Percentiles rank a stretch among this genome's conserved stretches.
Evolutionary conservation across 2,329 filamentous ascomycete species (phyloP).

Genomic region (Fusarium albidum): DNA sequence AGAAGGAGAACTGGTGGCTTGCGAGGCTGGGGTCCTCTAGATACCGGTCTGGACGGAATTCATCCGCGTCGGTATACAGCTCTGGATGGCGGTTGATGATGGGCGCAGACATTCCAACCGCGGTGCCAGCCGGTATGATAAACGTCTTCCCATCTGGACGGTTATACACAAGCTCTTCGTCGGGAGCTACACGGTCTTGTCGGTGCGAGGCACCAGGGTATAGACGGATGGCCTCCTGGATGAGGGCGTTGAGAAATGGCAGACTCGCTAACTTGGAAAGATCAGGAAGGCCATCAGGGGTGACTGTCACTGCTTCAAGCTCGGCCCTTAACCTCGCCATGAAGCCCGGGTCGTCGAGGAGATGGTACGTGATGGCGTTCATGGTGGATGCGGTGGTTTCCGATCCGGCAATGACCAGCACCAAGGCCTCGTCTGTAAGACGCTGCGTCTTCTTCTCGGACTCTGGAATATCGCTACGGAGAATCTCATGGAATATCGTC

Average conservation of each 20-base stretch:
- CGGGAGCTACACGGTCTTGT: conserved; percentile 42
- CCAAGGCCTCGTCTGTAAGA: conserved; percentile 45
- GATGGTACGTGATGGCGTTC: conserved; percentile 45
- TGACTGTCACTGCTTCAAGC: conserved; percentile 33
- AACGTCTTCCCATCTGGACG: conserved; percentile 33
- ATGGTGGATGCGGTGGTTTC: conserved; percentile 49
- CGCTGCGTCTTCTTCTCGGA: conserved; percentile 44
- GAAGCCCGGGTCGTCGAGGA: conserved; percentile 44
- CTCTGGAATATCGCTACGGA: conserved; percentile 40
- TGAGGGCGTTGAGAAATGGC: conserved; percentile 49
- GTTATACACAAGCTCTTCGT: conserved; percentile 41
- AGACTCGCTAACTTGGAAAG: conserved; percentile 43
- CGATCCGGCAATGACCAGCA: conserved; percentile 47
- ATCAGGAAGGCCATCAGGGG: conserved; percentile 12
- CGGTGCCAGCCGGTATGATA: conserved; percentile 42
- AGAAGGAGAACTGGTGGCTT: conserved; percentile 22
- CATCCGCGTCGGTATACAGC: conserved; percentile 35
- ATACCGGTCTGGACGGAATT: conserved; percentile 38
- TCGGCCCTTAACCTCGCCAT: conserved; percentile 45
- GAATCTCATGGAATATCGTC: conserved; percentile 46
- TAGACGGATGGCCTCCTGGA: conserved; percentile 51
- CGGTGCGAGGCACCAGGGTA: conserved; percentile 47
- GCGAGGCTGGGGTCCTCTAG: conserved; percentile 21
- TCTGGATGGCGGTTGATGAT: conserved; percentile 31
- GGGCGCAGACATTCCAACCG: conserved; percentile 49